phyloP scores from a whole-genome alignment of 2,329 filamentous ascomycete species.

The Aspergillus uvarum region DNA sequence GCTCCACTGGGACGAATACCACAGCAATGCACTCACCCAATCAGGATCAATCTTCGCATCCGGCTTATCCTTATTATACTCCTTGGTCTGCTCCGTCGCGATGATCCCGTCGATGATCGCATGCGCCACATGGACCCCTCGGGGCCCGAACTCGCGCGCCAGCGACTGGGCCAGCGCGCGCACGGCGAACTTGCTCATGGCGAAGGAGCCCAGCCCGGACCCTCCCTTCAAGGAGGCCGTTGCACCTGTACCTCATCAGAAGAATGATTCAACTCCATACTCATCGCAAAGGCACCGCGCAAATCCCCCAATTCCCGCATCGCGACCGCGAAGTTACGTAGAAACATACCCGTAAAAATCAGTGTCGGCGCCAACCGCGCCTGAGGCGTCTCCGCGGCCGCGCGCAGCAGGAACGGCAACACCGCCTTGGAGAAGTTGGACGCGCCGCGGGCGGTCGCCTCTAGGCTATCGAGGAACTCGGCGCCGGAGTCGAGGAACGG shows the following conservation, averaged over 20 bases:
- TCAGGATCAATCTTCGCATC: constrained; percentile 54
- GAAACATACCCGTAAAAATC: constrained; percentile 48
- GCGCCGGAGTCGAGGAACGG: constrained; percentile 29
- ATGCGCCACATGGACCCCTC: constrained; percentile 58
- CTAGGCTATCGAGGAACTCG: constrained; percentile 23
- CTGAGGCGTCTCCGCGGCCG: constrained; percentile 35
- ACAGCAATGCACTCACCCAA: constrained; percentile 34
- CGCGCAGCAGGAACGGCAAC: constrained; percentile 48
- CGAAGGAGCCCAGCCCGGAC: constrained; percentile 51
- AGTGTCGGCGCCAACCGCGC: constrained; percentile 49
- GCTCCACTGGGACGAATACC: not conserved
- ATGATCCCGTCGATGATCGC: constrained; percentile 59
- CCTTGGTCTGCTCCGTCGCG: constrained; percentile 53
- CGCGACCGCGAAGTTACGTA: too few species aligned
- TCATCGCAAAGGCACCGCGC: too few species aligned
- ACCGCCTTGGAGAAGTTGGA: constrained; percentile 52
- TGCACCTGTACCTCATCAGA: constrained; percentile 35
- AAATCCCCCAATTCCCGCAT: too few species aligned
- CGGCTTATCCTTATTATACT: constrained; percentile 31
- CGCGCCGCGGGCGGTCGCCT: constrained; percentile 44
- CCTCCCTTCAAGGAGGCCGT: constrained; percentile 55
- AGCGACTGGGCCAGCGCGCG: constrained; percentile 52
- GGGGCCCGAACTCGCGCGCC: constrained; percentile 55
- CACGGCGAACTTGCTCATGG: constrained; percentile 54
- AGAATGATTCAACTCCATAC: too few species aligned